phyloP scores from a whole-genome alignment of 1,139 yeast species.

The Suhomyces coccinellae region DNA sequence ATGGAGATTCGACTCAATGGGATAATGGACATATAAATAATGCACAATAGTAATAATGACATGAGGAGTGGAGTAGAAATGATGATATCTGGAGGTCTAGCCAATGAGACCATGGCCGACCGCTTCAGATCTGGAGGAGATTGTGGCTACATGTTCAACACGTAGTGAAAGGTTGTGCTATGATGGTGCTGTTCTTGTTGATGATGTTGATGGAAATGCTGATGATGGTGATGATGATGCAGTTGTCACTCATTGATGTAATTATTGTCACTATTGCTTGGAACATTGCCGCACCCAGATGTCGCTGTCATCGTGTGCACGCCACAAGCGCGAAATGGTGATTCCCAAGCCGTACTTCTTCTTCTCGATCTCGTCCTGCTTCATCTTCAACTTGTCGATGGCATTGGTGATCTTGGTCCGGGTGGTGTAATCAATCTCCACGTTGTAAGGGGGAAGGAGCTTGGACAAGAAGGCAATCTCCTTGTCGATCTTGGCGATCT shows the following conservation, averaged over 20 bases:
- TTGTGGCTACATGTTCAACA: too few relatives aligned
- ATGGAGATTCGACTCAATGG: too few relatives aligned
- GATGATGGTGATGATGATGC: too few relatives aligned
- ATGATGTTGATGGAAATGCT: not conserved
- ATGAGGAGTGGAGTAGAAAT: too few relatives aligned
- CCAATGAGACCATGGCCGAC: too few relatives aligned
- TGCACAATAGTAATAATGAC: too few relatives aligned
- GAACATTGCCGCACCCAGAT: conserved; percentile 44
- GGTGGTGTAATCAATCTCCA: conserved; percentile 47
- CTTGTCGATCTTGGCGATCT: conserved; percentile 41
- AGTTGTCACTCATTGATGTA: too few relatives aligned
- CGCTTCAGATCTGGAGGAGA: too few relatives aligned
- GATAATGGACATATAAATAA: too few relatives aligned
- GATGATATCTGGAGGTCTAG: too few relatives aligned
- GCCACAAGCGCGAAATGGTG: conserved; percentile 46
- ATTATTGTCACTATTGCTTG: conserved; percentile 9
- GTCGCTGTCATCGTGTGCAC: conserved; percentile 45
- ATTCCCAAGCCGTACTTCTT: conserved; percentile 47
- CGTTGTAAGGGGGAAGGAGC: conserved; percentile 48
- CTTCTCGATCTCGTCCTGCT: conserved; percentile 46
- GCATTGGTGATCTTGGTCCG: conserved; percentile 44
- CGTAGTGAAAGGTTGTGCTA: too few relatives aligned
- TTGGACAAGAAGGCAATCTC: conserved; percentile 42
- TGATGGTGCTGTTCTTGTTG: too few relatives aligned
- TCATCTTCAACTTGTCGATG: conserved; percentile 42